Evolutionary conservation across 768 basidiomycete genomes (phyloP).

Genomic region (Mycena amicta): DNA sequence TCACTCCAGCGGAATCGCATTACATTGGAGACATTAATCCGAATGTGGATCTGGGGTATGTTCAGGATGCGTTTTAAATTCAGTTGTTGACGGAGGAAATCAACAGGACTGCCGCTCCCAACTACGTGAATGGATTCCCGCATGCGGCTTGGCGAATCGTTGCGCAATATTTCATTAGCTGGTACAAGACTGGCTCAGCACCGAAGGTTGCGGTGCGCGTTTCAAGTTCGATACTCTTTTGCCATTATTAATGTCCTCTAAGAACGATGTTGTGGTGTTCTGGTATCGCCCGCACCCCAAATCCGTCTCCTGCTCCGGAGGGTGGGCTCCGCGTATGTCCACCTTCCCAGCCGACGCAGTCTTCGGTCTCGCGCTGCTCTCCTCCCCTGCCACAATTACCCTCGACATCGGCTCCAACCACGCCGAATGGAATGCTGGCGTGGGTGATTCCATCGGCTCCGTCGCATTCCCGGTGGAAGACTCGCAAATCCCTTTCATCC

Average conservation of each 20-base stretch:
- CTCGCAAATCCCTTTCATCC: constrained; percentile 29
- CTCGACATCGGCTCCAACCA: constrained; percentile 32
- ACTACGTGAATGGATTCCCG: constrained; percentile 28
- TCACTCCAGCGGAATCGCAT: constrained; percentile 36
- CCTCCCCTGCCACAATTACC: constrained; percentile 32
- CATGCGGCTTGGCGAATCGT: constrained; percentile 29
- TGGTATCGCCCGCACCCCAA: constrained; percentile 31
- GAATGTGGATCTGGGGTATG: constrained; percentile 25
- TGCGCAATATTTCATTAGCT: constrained; percentile 29
- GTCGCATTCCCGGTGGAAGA: constrained; percentile 28
- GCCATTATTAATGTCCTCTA: constrained; percentile 23
- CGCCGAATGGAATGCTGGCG: constrained; percentile 19
- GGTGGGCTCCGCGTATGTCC: constrained; percentile 30
- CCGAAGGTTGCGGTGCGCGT: constrained; percentile 32
- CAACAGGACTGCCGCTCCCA: constrained; percentile 19
- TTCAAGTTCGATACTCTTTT: constrained; percentile 25
- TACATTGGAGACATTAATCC: constrained; percentile 40
- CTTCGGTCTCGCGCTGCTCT: constrained; percentile 41
- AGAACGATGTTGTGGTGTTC: constrained; percentile 28
- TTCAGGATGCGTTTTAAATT: background rate
- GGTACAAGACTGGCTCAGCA: constrained; percentile 26
- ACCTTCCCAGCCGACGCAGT: constrained; percentile 38
- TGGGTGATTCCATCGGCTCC: constrained; percentile 26
- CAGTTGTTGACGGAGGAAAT: no score
- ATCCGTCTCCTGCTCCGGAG: constrained; percentile 26